phyloP scores from a whole-genome alignment of 2,329 filamentous ascomycete genomes.

The Acarospora socialis region DNA sequence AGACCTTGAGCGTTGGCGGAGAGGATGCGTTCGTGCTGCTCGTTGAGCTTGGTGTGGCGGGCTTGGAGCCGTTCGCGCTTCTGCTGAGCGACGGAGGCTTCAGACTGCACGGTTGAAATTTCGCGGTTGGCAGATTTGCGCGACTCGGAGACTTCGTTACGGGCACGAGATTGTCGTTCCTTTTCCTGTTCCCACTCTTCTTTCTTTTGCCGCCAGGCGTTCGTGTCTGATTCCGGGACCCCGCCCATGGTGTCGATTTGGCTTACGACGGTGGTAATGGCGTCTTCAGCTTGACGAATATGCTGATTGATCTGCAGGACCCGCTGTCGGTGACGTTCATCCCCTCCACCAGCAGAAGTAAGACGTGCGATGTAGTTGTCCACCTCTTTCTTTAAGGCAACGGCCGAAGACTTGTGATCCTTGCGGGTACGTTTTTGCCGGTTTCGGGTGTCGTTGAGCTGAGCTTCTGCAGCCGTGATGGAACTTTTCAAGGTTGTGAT shows the following conservation, averaged over 20 bases:
- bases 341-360: slow-evolving; percentile 40
- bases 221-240: slow-evolving; percentile 41
- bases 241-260: slow-evolving; percentile 42
- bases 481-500: slow-evolving; percentile 52
- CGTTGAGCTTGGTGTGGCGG: slow-evolving; percentile 43
- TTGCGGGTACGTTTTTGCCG: slow-evolving; percentile 45
- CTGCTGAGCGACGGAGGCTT: slow-evolving; percentile 37
- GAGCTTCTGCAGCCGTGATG: slow-evolving; percentile 46
- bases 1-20: slow-evolving; percentile 44
- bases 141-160: slow-evolving; percentile 35
- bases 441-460: slow-evolving; percentile 44
- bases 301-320: slow-evolving; percentile 47
- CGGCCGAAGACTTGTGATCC: slow-evolving; percentile 44
- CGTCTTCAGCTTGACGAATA: slow-evolving; percentile 49
- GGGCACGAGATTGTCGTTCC: slow-evolving; percentile 35
- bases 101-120: slow-evolving; percentile 36
- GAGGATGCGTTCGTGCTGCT: slow-evolving; percentile 46
- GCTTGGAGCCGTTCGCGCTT: slow-evolving; percentile 46
- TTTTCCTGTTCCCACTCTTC: slow-evolving; percentile 40
- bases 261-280: slow-evolving; percentile 37
- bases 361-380: slow-evolving; percentile 44
- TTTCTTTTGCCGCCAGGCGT: slow-evolving; percentile 39
- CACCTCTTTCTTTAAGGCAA: slow-evolving; percentile 46
- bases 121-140: slow-evolving; percentile 39
- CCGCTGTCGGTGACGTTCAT: slow-evolving; percentile 48